These are phyloP conservation scores for Lecanoromycetidae sp. DNA, from an alignment of 2,329 filamentous ascomycete genomes.

Conservation along the genomic window DNA sequence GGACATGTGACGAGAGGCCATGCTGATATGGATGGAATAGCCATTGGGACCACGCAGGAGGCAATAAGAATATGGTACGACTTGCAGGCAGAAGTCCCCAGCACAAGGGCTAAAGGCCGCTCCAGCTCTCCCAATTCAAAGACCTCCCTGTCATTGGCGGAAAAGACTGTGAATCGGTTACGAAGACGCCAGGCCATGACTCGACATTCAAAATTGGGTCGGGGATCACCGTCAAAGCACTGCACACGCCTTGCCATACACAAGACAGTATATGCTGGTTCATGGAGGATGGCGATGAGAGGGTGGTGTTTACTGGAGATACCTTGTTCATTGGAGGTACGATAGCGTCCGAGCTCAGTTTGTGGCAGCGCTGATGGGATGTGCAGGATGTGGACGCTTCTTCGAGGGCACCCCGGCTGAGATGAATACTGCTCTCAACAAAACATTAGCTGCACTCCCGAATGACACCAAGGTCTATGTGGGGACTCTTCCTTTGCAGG, in stretches of 20 bases:
- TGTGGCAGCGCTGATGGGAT: neutral
- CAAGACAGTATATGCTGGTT: constrained; percentile 97
- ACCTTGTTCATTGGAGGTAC: constrained; percentile 85
- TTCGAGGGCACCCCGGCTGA: constrained; percentile 83
- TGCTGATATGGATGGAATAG: constrained; percentile 33
- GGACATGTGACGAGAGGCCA: neutral
- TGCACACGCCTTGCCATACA: constrained; percentile 97
- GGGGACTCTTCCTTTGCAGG: too few species aligned
- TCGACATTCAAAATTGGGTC: constrained; percentile 71
- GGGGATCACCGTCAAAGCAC: constrained; percentile 64
- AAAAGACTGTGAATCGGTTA: constrained; percentile 71
- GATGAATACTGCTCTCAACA: constrained; percentile 89
- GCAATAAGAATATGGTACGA: constrained; percentile 68
- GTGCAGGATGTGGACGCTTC: constrained; percentile 71
- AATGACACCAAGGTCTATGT: constrained; percentile 89
- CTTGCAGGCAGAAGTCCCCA: neutral
- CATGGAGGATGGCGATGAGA: constrained; percentile 66
- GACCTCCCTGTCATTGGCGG: constrained; percentile 73
- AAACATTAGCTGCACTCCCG: constrained; percentile 65
- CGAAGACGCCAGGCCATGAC: constrained; percentile 60
- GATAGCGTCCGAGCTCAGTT: neutral
- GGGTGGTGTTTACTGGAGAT: constrained; percentile 87
- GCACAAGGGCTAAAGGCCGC: neutral
- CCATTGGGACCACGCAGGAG: constrained; percentile 89
- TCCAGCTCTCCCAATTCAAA: constrained; percentile 45